phyloP scores from a whole-genome alignment of 2,329 filamentous ascomycete genomes.

The Penicillium fuscoglaucum region DNA sequence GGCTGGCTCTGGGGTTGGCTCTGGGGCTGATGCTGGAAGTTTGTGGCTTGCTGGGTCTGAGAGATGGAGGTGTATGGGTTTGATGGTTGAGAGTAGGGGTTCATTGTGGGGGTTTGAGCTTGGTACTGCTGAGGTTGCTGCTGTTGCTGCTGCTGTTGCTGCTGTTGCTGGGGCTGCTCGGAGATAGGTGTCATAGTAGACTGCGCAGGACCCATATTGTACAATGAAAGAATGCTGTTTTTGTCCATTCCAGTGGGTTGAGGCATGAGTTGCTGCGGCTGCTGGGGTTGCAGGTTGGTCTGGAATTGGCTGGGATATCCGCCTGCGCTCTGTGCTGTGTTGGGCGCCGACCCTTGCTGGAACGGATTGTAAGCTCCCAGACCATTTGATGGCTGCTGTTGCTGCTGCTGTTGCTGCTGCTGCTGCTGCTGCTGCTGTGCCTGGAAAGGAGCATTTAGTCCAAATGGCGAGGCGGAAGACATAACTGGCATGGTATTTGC shows the following conservation, averaged over 20 bases:
- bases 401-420: constrained; percentile 26
- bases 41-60: constrained; percentile 24
- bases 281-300: constrained; percentile 20
- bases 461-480: constrained; percentile 35
- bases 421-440: constrained; percentile 28
- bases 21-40: constrained; percentile 22
- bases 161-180: constrained; percentile 17
- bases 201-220: constrained; percentile 44
- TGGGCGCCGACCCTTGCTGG: constrained; percentile 31
- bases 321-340: constrained; percentile 25
- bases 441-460: constrained; percentile 30
- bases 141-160: not conserved
- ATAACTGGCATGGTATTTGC: constrained; percentile 43
- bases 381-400: constrained; percentile 19
- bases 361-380: constrained; percentile 37
- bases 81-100: constrained; percentile 23
- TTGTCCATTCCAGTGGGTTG: constrained; percentile 50
- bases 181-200: constrained; percentile 32
- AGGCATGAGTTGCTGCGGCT: constrained; percentile 35
- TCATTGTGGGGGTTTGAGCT: constrained; percentile 14
- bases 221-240: constrained; percentile 48
- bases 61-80: constrained; percentile 24
- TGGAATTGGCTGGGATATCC: constrained; percentile 31
- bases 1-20: constrained; percentile 2
- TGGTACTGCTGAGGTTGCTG: constrained; percentile 20